Evolutionary conservation across 108 stramenopile genomes (phyloP), one percentile per base, ranked within the genome.

Genomic region (Pseudonitzschia multiseries): DNA sequence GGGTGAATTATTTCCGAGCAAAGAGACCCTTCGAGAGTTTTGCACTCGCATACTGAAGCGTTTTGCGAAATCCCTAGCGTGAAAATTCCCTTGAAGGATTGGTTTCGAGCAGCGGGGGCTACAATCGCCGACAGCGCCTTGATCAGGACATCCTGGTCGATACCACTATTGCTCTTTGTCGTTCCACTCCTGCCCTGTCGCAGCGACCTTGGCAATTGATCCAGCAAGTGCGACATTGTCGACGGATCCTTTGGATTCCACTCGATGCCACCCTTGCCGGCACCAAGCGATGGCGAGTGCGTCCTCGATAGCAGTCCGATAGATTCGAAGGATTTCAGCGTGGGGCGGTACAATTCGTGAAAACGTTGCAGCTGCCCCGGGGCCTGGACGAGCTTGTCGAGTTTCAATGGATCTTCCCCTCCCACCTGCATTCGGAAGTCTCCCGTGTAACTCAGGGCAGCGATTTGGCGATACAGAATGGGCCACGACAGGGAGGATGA

Each of bases 391-490:
- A 95, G 75, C 65, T 89, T 92, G 18, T 69, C 69, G 28, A 92
- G 68, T 66, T 95, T 95, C 63, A 83, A 43, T 17, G 91, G 91
- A 83, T 95, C 91, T 77, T 95, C 93, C 8, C 81, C 93, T 41
- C 93, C 93, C 22, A 86, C 79, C 74, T 86, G 68, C 87, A 90
- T 92, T 28, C 93, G 86, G 71, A 85, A 82, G 80, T 95, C 93
- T 36, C 93, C 93, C 0, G 83, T 76, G 59, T 95, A 95, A 28
- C 89, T 91, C n/a, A 95, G 69, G 50, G 70, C 36, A 27, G 93
- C 88, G 60, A 95, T 89, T 59, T 75, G 75, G 40, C 50, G 54
- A 66, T 74, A 86, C 4, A 84, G 42, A 29, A 54, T n/a, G 4
- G 15, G n/a, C 74, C 74, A 79, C 20, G 77, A 43, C 29, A 73